Conservation (phyloP, 1,284 basidiomycete genomes). For the Leccinum insigne region DNA sequence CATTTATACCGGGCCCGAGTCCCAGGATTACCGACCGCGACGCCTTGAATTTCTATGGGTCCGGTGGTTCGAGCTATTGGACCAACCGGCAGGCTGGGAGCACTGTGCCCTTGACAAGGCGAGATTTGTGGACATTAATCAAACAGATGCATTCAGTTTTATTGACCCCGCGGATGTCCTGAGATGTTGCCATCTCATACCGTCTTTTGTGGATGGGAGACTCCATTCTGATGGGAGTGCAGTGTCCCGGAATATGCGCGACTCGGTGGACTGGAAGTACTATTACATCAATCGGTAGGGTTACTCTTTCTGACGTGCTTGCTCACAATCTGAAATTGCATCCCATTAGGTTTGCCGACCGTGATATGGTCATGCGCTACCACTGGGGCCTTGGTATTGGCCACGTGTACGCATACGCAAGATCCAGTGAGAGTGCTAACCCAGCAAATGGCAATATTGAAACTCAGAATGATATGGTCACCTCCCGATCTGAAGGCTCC, state of each 20-base stretch:
- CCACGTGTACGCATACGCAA: constrained; percentile 17
- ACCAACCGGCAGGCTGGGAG: background rate
- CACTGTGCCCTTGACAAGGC: background rate
- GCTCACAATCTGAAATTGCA: background rate
- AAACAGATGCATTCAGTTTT: background rate
- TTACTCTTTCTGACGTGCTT: background rate
- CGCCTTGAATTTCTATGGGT: background rate
- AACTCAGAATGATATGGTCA: background rate
- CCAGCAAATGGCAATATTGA: background rate
- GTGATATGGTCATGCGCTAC: constrained; percentile 12
- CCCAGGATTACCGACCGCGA: background rate
- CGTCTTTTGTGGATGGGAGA: background rate
- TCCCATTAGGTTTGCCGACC: constrained; percentile 9
- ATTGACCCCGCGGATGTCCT: background rate
- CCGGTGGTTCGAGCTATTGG: background rate
- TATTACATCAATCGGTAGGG: constrained; percentile 8
- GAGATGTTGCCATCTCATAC: background rate
- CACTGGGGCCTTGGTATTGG: constrained; percentile 1
- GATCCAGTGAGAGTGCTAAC: background rate
- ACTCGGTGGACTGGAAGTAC: background rate
- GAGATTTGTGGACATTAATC: background rate
- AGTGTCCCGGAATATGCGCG: background rate
- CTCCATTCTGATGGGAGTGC: background rate
- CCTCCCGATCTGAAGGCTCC: background rate
- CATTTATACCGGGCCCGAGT: background rate